Evolutionary conservation across 345 rosid genomes (phyloP), one percentile per base, ranked within the genome.

Genomic region (Lepidium didymum): DNA sequence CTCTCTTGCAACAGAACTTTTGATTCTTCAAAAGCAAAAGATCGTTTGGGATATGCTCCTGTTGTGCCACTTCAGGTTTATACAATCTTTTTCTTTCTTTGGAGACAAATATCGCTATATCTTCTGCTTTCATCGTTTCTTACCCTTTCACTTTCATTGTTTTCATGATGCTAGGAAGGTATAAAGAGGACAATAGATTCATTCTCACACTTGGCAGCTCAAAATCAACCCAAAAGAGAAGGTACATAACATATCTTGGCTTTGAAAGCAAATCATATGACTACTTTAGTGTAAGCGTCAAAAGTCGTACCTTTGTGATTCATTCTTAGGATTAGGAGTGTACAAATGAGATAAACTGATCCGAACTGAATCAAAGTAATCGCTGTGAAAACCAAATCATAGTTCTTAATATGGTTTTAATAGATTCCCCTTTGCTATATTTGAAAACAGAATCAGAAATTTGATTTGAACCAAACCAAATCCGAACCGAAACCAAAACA

Each of bases 1-100:
- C 91, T 91, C 60, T 83, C 97, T 31, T 79, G 95, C 79, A 87
- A 69, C 81, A 81, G 95, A 83, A 74, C 95, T 55, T 94, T 91
- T 70, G 72, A 81, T 74, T 82, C 88, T 52, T 81, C 89, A 15
- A 94, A 91, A 78, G 97, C 97, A 34, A 91, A 85, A 46, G 90
- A 87, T 62, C 87, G 54, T 23, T 84, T 94, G 57, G 95, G 96
- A 76, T 94, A 94, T 53, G 40, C 79, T 23, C 96, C 96, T 51
- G 45, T 91, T 43, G 80, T 91, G 55, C 64, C 91, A 35, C 86
- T 94, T 78, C 85, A 91, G 99, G 97, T 93, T 79, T 46, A 15
- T 62, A 54, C 68, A 56, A 68, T 23, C 63, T 56, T 74, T 27
- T 64, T 45, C 33, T 7, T 38, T 46, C 15, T 13, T 68, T 54